These are phyloP conservation scores for Crotalaria pallida DNA, from an alignment of 306 rosid species.

Conservation along the genomic window DNA sequence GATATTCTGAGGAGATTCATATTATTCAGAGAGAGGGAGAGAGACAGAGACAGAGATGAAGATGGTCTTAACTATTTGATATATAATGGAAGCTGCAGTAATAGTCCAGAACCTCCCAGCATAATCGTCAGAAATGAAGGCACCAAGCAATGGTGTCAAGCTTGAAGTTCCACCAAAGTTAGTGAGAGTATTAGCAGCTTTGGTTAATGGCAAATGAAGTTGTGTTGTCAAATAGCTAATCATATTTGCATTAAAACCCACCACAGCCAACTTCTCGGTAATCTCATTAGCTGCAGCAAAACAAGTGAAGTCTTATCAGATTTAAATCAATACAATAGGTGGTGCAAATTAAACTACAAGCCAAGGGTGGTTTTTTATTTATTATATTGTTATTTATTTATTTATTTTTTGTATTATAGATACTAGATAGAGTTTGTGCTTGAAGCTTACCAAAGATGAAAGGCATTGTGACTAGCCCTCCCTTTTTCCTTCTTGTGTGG, in stretches of 20 bases:
- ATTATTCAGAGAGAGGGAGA: not conserved
- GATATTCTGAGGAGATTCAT: not conserved
- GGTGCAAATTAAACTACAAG: too few species aligned
- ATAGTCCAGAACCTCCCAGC: slow-evolving; percentile 84
- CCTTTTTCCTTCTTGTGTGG: slow-evolving; percentile 43
- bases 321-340: not conserved
- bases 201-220: slow-evolving; percentile 79
- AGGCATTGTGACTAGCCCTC: slow-evolving; percentile 90
- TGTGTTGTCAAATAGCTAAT: slow-evolving; percentile 78
- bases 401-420: not conserved
- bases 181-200: slow-evolving; percentile 89
- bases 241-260: slow-evolving; percentile 80
- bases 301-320: not conserved
- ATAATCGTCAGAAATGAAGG: slow-evolving; percentile 73
- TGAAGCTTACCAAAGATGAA: slow-evolving; percentile 75
- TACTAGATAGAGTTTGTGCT: not conserved
- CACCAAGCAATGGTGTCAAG: slow-evolving; percentile 90
- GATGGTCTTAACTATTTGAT: slow-evolving; percentile 53
- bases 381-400: too few species aligned
- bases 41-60: too few species aligned
- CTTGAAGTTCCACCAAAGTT: slow-evolving; percentile 80
- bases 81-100: slow-evolving; percentile 60
- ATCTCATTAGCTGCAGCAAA: slow-evolving; percentile 65
- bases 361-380: too few species aligned
- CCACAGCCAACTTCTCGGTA: slow-evolving; percentile 91